Evolutionary conservation across 352 stramenopile genomes (phyloP).

Genomic region (Plasmopara muralis): DNA sequence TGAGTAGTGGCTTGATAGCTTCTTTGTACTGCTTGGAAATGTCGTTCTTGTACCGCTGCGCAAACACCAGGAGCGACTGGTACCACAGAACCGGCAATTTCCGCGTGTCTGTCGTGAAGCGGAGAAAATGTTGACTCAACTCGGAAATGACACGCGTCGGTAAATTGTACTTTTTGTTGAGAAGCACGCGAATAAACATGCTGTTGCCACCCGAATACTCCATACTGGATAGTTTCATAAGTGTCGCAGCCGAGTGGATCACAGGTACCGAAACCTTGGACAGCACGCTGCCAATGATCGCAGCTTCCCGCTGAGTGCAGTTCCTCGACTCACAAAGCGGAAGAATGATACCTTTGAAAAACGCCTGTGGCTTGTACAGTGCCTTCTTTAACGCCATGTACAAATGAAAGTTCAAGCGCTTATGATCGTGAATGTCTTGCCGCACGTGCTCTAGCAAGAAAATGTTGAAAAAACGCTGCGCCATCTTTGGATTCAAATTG

Average conservation of each 20-base stretch:
- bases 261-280: conserved; percentile 98
- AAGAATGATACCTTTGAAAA: conserved; percentile 99
- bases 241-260: conserved; percentile 97
- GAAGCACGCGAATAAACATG: conserved; percentile 97
- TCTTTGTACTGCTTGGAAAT: conserved; percentile 93
- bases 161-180: conserved; percentile 99
- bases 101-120: conserved; percentile 85
- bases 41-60: conserved; percentile 98
- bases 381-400: conserved; percentile 99
- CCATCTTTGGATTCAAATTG: conserved; percentile 99
- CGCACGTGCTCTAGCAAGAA: conserved; percentile 95
- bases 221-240: conserved; percentile 97
- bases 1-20: conserved; percentile 88
- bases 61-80: conserved; percentile 97
- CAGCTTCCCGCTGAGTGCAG: conserved; percentile 96
- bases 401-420: conserved; percentile 99
- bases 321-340: conserved; percentile 92
- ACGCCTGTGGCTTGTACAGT: conserved; percentile 99
- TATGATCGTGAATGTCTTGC: conserved; percentile 96
- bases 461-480: conserved; percentile 98
- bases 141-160: conserved; percentile 95
- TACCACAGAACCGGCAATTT: conserved; percentile 98
- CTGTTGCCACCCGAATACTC: conserved; percentile 96
- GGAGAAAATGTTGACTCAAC: conserved; percentile 94
- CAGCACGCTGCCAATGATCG: conserved; percentile 96